A percentile compares a stretch with the other conserved stretches of the same genome.
Conservation (phyloP, 2,329 filamentous ascomycete genomes). For the Penicillium sp. region DNA sequence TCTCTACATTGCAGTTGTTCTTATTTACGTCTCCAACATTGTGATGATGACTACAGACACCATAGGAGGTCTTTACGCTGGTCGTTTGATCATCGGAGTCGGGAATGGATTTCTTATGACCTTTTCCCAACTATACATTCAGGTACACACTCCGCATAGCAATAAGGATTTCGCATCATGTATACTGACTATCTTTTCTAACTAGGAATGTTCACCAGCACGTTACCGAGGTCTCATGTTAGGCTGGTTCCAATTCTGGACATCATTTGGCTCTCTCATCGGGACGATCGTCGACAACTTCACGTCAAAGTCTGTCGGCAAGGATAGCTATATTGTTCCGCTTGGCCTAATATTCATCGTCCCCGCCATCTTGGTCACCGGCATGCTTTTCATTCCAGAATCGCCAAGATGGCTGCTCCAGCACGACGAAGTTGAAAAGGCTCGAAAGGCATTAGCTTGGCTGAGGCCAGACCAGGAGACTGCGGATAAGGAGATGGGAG, state of each 20-base stretch:
- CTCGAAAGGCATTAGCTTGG: constrained; percentile 39
- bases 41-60: constrained; percentile 59
- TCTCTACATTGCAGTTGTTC: constrained; percentile 50
- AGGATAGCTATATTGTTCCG: constrained; percentile 50
- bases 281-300: constrained; percentile 48
- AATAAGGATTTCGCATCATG: neutral
- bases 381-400: constrained; percentile 50
- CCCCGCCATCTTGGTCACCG: constrained; percentile 47
- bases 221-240: constrained; percentile 52
- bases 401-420: constrained; percentile 47
- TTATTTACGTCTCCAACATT: constrained; percentile 54
- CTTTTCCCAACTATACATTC: constrained; percentile 53
- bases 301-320: constrained; percentile 39
- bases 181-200: neutral
- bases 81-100: constrained; percentile 56
- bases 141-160: constrained; percentile 33
- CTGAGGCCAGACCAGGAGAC: constrained; percentile 33
- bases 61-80: constrained; percentile 57
- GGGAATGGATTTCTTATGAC: constrained; percentile 61
- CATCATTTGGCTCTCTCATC: constrained; percentile 47
- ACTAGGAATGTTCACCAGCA: constrained; percentile 51
- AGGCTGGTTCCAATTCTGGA: constrained; percentile 51
- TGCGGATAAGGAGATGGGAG: constrained; percentile 34
- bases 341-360: constrained; percentile 49
- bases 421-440: constrained; percentile 9